These are phyloP conservation scores for Musa beccarii DNA, from an alignment of 176 grass and related monocot genomes.

Conservation along the genomic window DNA sequence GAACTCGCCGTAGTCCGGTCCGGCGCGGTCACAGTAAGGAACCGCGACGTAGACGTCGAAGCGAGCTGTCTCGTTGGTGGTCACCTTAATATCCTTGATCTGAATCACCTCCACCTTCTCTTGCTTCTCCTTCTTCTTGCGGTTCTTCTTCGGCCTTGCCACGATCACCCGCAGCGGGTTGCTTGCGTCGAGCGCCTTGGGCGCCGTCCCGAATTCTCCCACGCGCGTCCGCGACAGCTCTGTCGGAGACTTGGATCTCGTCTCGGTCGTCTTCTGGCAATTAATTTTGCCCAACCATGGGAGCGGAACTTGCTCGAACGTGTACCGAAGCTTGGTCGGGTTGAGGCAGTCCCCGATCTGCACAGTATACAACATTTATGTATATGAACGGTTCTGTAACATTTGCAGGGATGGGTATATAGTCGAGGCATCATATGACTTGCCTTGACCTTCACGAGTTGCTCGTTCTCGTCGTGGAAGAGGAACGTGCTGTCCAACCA, in stretches of 20 bases:
- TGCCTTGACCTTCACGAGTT: slow-evolving; percentile 7
- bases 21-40: slow-evolving; percentile 4
- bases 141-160: slow-evolving; percentile 27
- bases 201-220: neutral
- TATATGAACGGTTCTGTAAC: too few relatives aligned
- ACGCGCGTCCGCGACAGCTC: neutral
- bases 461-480: slow-evolving; percentile 6
- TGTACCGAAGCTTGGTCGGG: slow-evolving; percentile 17
- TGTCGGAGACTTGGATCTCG: neutral
- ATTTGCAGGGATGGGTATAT: too few relatives aligned
- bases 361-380: too few relatives aligned
- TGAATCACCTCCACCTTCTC: slow-evolving; percentile 18
- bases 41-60: slow-evolving; percentile 24
- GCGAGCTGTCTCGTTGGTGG: neutral
- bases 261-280: slow-evolving; percentile 7
- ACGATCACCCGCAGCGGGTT: slow-evolving; percentile 20
- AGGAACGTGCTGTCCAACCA: slow-evolving; percentile 18
- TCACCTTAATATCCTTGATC: slow-evolving; percentile 21
- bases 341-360: slow-evolving; percentile 17
- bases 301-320: slow-evolving; percentile 17
- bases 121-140: slow-evolving; percentile 26
- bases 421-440: too few relatives aligned
- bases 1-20: neutral
- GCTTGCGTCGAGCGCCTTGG: neutral
- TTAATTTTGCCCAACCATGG: slow-evolving; percentile 21